These are phyloP conservation scores for Camelina hispida DNA, from an alignment of 345 rosid genomes.

Conservation along the genomic window DNA sequence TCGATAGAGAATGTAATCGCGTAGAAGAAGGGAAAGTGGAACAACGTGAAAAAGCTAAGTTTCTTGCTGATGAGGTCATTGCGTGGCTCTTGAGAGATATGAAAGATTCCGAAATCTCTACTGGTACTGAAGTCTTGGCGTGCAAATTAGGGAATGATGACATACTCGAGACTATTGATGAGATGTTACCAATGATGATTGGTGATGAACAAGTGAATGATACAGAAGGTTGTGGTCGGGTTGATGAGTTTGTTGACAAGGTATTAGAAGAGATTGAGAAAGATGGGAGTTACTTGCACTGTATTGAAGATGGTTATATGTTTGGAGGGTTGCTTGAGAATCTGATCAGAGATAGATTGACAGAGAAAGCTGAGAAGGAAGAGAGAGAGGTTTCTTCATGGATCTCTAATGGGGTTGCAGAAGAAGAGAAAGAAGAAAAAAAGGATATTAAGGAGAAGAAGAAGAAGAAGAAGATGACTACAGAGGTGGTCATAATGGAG, in stretches of 20 bases:
- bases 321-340: constrained; percentile 20
- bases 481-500: background rate
- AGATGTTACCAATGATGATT: constrained; percentile 22
- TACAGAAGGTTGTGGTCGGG: background rate
- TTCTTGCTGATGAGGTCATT: background rate
- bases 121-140: background rate
- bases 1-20: background rate
- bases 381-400: constrained; percentile 13
- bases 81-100: background rate
- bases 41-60: background rate
- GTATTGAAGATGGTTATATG: background rate
- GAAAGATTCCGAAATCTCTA: background rate
- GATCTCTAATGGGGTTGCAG: background rate
- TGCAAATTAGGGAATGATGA: background rate
- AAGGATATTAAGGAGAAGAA: constrained; percentile 11
- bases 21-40: constrained; percentile 5
- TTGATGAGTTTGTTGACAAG: constrained; percentile 23
- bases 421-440: background rate
- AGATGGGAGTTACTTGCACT: constrained; percentile 25
- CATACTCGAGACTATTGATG: constrained; percentile 8
- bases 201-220: constrained; percentile 7
- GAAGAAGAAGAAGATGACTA: constrained; percentile 23
- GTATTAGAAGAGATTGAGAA: constrained; percentile 11
- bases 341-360: background rate
- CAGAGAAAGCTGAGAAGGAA: constrained; percentile 6